Evolutionary conservation across 1,139 yeast species (phyloP).

Genomic region (Scheffersomyces titani): DNA sequence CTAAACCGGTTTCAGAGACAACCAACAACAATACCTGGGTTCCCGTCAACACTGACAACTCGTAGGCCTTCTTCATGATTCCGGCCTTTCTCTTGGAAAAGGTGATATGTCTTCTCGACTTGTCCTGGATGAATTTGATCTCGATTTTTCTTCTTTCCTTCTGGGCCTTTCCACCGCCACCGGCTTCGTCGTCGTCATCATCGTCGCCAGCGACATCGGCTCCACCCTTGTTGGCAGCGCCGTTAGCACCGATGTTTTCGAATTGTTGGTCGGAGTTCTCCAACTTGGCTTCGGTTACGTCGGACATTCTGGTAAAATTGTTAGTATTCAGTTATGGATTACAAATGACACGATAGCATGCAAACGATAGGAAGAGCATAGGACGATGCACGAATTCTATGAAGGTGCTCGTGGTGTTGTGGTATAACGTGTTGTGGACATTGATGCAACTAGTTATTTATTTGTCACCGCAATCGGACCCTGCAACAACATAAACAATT

Average conservation of each 20-base stretch:
- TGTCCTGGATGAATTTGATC: slow-evolving; percentile 94
- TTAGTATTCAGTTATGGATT: slow-evolving; percentile 4
- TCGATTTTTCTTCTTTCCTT: slow-evolving; percentile 96
- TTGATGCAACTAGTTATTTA: no score
- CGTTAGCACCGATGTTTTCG: slow-evolving; percentile 16
- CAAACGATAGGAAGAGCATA: not conserved
- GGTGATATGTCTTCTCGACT: slow-evolving; percentile 95
- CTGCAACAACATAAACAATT: not conserved
- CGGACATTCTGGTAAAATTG: slow-evolving; percentile 29
- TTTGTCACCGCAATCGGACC: not conserved
- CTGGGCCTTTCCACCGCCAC: slow-evolving; percentile 50
- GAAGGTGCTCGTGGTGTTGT: no score
- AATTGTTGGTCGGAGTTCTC: slow-evolving; percentile 38
- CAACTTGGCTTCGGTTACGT: slow-evolving; percentile 41
- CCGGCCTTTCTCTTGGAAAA: slow-evolving; percentile 98
- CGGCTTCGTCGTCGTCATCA: slow-evolving; percentile 74
- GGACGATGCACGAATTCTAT: no score
- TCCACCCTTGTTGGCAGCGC: slow-evolving; percentile 21
- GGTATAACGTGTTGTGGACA: no score
- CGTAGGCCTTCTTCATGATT: slow-evolving; percentile 98
- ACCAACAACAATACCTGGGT: slow-evolving; percentile 93
- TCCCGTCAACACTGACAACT: slow-evolving; percentile 91
- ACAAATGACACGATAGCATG: not conserved
- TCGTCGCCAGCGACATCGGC: slow-evolving; percentile 35
- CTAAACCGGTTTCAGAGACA: slow-evolving; percentile 95